Evolutionary conservation across 495 filamentous ascomycete species (phyloP), one percentile per base, ranked within the genome.

Genomic region (Trichoderma asperelloides): DNA sequence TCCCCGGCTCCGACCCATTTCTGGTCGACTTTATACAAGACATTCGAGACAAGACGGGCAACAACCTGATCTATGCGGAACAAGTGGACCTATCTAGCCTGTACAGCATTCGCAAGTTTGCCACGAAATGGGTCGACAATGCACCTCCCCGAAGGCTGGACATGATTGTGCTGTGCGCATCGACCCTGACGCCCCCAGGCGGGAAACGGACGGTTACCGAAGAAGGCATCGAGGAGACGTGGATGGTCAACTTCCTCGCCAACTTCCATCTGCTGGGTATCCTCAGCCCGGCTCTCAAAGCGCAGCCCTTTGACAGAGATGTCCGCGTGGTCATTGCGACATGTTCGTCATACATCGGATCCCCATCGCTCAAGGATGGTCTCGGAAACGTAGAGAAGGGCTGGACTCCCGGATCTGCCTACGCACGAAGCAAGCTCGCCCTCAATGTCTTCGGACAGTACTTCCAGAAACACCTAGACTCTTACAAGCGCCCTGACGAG

Each of bases 51-150:
- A 79, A 82, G 28, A 92, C 91, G n/a, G 83, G 84, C 13, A 99
- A 98, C 80, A 82, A 93, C 23, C 80, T 98, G 66, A 91, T 99
- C 71, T 97, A 93, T 71, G 93, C 96, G 66, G 95, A 99, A 75
- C 89, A 96, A 74, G 91, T 95, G 41, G 93, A 99, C 70, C 87
- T 99, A 49, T 78, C 88, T 30, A 93, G 90, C 15, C 80, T 98
- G 21, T 86, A 97, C 72, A 93, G 89, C 68, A 87, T 99, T 67
- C 91, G 95, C 28, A 81, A 87, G 67, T 99, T 99, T 74, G 95
- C 95, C n/a, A 99, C 95, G 2, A 93, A 93, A 79, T 99, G 96
- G 92, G 90, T 98, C 70, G 93, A 99, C 77, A 99, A 98, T 74
- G 85, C 88, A 33, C 93, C 96, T 0, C 90, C 93, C 25, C 86